A percentile compares a stretch with the other conserved stretches of the same genome.
These are phyloP conservation scores for Panellus pusillus DNA, from an alignment of 768 basidiomycete genomes.

Conservation along the genomic window DNA sequence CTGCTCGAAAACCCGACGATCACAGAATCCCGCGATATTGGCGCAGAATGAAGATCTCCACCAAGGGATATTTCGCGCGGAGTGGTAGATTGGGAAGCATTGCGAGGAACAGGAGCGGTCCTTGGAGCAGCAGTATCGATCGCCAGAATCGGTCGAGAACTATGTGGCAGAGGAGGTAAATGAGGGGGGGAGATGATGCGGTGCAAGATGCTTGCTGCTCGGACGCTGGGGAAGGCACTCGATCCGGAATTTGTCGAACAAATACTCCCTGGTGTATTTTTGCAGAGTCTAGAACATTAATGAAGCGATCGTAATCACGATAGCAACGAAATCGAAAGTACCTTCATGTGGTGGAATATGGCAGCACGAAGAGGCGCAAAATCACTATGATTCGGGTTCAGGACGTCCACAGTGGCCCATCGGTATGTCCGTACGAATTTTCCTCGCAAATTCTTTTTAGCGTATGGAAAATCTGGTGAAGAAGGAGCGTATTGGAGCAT, in stretches of 20 bases:
- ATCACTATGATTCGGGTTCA: constrained; percentile 79
- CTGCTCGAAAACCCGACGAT: constrained; percentile 35
- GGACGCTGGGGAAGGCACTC: constrained; percentile 56
- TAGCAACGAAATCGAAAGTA: constrained; percentile 33
- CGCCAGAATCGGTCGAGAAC: constrained; percentile 56
- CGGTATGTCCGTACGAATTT: constrained; percentile 74
- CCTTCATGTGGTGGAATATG: constrained; percentile 88
- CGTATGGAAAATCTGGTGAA: constrained; percentile 40
- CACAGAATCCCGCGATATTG: constrained; percentile 45
- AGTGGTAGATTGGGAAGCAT: constrained; percentile 43
- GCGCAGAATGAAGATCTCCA: constrained; percentile 43
- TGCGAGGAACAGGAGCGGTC: constrained; percentile 44
- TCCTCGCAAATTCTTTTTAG: constrained; percentile 53
- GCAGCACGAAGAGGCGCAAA: constrained; percentile 75
- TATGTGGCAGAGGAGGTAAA: constrained; percentile 45
- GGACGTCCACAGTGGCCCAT: constrained; percentile 82
- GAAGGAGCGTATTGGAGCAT: constrained; percentile 73
- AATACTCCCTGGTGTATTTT: constrained; percentile 81
- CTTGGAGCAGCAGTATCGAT: constrained; percentile 59
- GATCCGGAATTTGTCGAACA: constrained; percentile 73
- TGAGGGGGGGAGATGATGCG: constrained; percentile 44
- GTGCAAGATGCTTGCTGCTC: constrained; percentile 45
- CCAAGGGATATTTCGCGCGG: constrained; percentile 48
- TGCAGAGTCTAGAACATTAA: constrained; percentile 62
- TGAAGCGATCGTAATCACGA: constrained; percentile 16